Base-by-base conservation (phyloP, 1,139 yeast genomes). In the Blastobotrys illinoisensis region DNA sequence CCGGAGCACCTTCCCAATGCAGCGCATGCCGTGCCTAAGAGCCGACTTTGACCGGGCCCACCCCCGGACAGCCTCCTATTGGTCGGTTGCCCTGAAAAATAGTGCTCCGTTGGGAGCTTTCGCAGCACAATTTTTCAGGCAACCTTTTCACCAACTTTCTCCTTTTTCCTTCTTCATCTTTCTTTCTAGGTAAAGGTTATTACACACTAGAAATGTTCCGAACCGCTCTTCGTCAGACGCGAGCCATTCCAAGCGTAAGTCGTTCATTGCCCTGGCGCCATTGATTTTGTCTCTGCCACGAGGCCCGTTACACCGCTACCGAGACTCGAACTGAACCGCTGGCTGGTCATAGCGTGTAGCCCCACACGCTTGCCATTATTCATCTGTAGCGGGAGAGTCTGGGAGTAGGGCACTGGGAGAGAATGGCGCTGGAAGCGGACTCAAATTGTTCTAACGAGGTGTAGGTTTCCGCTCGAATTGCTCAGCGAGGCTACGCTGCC, bases 401-500 rank as follows among this genome's bases (percentile, higher is more conserved):
- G n/a, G n/a, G n/a, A n/a, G n/a, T n/a, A n/a, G n/a, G n/a, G n/a
- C n/a, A n/a, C n/a, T n/a, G n/a, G n/a, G n/a, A n/a, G n/a, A n/a
- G n/a, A n/a, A n/a, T n/a, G n/a, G n/a, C n/a, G n/a, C n/a, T n/a
- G n/a, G n/a, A n/a, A n/a, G n/a, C 23, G 19, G 13, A 16, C 20
- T 16, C 21, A 7, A 44, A 44, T 13, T 18, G 7, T 14, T 44
- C 14, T 47, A 47, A 43, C 44, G 49, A 32, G 40, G 14, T 14
- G 40, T 32, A 32, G 40, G 40, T 32, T 32, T 32, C 40, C 51
- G 44, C 55, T 46, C 65, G 64, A 52, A 62, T 63, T 54, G 60
- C 63, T 49, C 63, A 66, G 60, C 71, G 86, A 71, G 85, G 96
- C 78, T 88, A 82, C 74, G 97, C 98, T 73, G 40, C 40, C 40